Percentiles rank a stretch among this genome's conserved stretches.
These are phyloP conservation scores for Xanthoparmelia taractica DNA, from an alignment of 495 filamentous ascomycete species.

Conservation along the genomic window DNA sequence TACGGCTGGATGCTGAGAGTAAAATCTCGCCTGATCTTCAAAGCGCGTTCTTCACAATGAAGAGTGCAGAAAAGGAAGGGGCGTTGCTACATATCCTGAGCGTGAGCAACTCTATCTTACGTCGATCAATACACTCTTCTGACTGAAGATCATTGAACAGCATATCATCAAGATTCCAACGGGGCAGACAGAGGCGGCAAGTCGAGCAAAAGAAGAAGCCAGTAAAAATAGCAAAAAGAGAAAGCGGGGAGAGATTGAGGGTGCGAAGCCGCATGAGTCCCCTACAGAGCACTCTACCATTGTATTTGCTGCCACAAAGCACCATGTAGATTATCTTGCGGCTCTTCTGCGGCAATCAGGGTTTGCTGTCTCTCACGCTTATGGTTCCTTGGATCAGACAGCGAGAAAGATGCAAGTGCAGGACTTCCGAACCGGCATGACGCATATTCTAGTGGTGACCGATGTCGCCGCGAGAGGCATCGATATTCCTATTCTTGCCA, in stretches of 20 bases:
- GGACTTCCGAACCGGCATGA: conserved; percentile 72
- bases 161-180: conserved; percentile 87
- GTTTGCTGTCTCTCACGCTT: conserved; percentile 84
- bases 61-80: conserved; percentile 86
- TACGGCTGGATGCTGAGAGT: conserved; percentile 85
- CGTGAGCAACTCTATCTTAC: conserved; percentile 21
- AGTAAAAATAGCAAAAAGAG: conserved; percentile 38
- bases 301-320: conserved; percentile 88
- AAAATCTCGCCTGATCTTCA: conserved; percentile 93
- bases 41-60: conserved; percentile 87
- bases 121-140: background rate
- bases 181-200: conserved; percentile 53
- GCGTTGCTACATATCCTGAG: conserved; percentile 81
- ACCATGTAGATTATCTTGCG: conserved; percentile 93
- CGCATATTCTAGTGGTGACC: conserved; percentile 92
- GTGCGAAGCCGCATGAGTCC: conserved; percentile 42
- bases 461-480: conserved; percentile 96
- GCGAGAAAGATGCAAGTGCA: conserved; percentile 86
- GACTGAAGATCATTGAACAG: background rate
- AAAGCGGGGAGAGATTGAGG: conserved; percentile 42
- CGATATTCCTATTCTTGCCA: conserved; percentile 91
- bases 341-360: conserved; percentile 63
- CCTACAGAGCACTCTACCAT: conserved; percentile 82
- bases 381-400: conserved; percentile 87
- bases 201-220: conserved; percentile 29